A percentile compares a stretch with the other conserved stretches of the same genome.
phyloP scores from a whole-genome alignment of 805 yeast species.

The Kurtzmaniella fragi region DNA sequence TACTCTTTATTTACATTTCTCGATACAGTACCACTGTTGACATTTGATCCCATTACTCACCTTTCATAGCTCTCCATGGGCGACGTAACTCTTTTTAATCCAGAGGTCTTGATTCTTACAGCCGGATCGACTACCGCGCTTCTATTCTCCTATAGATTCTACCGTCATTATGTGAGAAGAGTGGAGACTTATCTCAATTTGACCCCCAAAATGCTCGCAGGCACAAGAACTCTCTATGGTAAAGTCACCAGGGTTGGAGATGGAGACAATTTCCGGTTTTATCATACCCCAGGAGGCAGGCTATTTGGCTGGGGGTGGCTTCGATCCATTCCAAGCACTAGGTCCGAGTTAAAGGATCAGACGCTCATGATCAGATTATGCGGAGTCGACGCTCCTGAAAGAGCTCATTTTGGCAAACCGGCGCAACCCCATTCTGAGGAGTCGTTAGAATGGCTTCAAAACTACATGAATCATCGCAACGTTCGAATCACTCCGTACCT shows the following conservation, averaged over 20 bases:
- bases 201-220: constrained; percentile 29
- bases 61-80: too few species aligned
- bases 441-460: constrained; percentile 72
- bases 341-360: constrained; percentile 47
- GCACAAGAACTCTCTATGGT: constrained; percentile 42
- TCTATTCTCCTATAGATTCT: constrained; percentile 25
- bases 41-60: too few species aligned
- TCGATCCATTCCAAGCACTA: constrained; percentile 53
- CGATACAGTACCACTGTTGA: too few species aligned
- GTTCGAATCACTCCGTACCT: constrained; percentile 75
- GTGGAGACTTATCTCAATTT: constrained; percentile 32
- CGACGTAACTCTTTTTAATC: constrained; percentile 21
- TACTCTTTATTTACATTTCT: too few species aligned
- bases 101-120: constrained; percentile 34
- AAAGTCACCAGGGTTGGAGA: constrained; percentile 89
- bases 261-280: constrained; percentile 91
- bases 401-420: constrained; percentile 90
- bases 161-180: constrained; percentile 28
- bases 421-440: constrained; percentile 87
- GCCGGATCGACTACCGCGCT: constrained; percentile 27
- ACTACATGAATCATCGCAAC: constrained; percentile 57
- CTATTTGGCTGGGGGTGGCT: constrained; percentile 94
- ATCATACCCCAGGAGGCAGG: constrained; percentile 89
- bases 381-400: constrained; percentile 96
- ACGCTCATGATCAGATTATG: constrained; percentile 81